phyloP scores from a whole-genome alignment of 169 alveolate genomes.

The Cryptosporidium xiaoi region DNA sequence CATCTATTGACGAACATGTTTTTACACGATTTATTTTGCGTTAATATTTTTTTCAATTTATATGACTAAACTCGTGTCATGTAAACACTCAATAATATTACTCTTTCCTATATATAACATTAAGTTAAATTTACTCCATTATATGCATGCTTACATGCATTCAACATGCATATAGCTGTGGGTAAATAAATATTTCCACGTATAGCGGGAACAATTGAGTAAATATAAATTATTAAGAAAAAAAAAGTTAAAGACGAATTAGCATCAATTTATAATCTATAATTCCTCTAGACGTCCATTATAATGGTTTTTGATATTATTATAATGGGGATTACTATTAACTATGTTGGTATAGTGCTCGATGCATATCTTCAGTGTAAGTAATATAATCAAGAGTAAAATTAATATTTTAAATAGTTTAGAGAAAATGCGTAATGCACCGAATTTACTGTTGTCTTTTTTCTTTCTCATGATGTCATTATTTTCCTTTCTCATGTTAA shows the following conservation, averaged over 20 bases:
- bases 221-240: neutral
- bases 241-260: neutral
- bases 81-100: slow-evolving; percentile 34
- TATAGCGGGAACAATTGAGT: slow-evolving; percentile 34
- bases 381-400: slow-evolving; percentile 4
- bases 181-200: slow-evolving; percentile 50
- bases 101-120: slow-evolving; percentile 43
- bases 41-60: slow-evolving; percentile 52
- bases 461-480: too few species aligned
- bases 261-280: neutral
- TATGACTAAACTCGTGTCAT: slow-evolving; percentile 52
- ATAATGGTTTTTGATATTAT: neutral
- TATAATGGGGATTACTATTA: too few species aligned
- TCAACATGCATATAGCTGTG: slow-evolving; percentile 10
- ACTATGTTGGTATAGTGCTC: neutral
- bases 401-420: too few species aligned
- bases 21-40: slow-evolving; percentile 52
- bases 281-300: neutral
- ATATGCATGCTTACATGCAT: slow-evolving; percentile 46
- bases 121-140: slow-evolving; percentile 9
- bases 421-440: too few species aligned
- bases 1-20: slow-evolving; percentile 57
- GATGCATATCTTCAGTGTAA: slow-evolving; percentile 1
- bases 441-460: too few species aligned
- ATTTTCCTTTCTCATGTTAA: neutral